Base-by-base conservation (phyloP, 441 rosid genomes). In the Isatis lusitanica region DNA sequence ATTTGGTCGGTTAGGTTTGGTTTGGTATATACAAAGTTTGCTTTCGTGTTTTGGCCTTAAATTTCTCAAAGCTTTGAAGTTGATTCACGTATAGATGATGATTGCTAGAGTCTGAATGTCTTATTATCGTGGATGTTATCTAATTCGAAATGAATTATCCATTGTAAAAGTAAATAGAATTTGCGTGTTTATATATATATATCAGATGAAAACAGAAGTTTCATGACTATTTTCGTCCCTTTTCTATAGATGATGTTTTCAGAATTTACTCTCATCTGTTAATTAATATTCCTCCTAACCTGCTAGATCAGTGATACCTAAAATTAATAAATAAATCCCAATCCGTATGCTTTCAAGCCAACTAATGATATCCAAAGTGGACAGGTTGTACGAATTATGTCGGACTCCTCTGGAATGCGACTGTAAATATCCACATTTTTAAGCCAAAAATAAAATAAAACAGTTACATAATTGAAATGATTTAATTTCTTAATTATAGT, bases 311-410 rank as follows among this genome's bases (percentile, higher is more conserved):
- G 4, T 51, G n/a, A 24, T 10, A 51, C 12, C 4, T 51, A 24
- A 21, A 28, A 12, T 6, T 53, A 30, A 28, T 11, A 11, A 52
- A 11, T 28, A n/a, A n/a, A n/a, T n/a, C n/a, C 36, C 11, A 59
- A n/a, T 36, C 15, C 44, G 40, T 18, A 17, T 59, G 31, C 21
- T 7, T 33, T 0, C 0, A 56, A 15, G 31, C 24, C 21, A 26
- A 42, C 39, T 15, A 44, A 63, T 63, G 16, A 43, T 44, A 28
- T 63, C 67, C 39, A 63, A 15, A 9, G 35, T 30, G 24, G 51
- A 63, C 55, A 63, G 68, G 68, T 63, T 63, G 68, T 53, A n/a
- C 18, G 15, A 28, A 43, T 63, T 28, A 63, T 6, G 28, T 46
- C 42, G 28, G 11, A 30, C 30, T 16, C 42, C 9, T 24, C 33